Conservation (phyloP, 2,329 filamentous ascomycete species). For the Phoma sp. region DNA sequence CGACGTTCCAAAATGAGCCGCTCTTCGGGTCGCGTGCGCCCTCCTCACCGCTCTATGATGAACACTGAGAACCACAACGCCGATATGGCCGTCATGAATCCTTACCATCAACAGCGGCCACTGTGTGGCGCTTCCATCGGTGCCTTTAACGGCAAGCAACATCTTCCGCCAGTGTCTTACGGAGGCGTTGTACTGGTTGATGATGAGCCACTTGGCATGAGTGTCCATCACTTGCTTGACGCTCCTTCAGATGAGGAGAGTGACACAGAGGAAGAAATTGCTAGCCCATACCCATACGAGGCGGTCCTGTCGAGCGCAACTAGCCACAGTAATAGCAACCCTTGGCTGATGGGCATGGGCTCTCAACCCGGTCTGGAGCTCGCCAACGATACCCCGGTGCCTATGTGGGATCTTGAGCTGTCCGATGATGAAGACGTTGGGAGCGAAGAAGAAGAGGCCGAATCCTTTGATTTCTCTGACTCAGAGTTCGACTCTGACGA, state of each 20-base stretch:
- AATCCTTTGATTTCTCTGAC: constrained; percentile 60
- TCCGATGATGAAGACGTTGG: constrained; percentile 61
- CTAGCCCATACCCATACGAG: constrained; percentile 33
- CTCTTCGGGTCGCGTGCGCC: constrained; percentile 36
- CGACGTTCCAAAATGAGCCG: constrained; percentile 63
- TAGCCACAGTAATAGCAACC: constrained; percentile 32
- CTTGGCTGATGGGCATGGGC: constrained; percentile 47
- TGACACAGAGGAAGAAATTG: constrained; percentile 49
- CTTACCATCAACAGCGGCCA: constrained; percentile 78
- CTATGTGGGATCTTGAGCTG: constrained; percentile 55
- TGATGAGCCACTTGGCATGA: constrained; percentile 87
- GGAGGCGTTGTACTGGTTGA: constrained; percentile 88
- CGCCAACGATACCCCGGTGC: constrained; percentile 31
- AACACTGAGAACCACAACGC: constrained; percentile 43
- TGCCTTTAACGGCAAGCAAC: constrained; percentile 81
- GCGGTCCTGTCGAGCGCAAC: constrained; percentile 53
- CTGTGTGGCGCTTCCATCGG: constrained; percentile 91
- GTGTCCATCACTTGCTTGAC: constrained; percentile 95
- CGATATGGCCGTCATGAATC: constrained; percentile 63
- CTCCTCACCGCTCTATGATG: constrained; percentile 50
- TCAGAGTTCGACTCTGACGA: constrained; percentile 57
- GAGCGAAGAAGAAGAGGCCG: constrained; percentile 43
- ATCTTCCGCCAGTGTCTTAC: constrained; percentile 88
- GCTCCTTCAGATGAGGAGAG: constrained; percentile 60
- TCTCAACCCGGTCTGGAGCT: constrained; percentile 43